Evolutionary conservation across 768 basidiomycete genomes (phyloP), one percentile per base, ranked within the genome.

Genomic region (Russula abietina): DNA sequence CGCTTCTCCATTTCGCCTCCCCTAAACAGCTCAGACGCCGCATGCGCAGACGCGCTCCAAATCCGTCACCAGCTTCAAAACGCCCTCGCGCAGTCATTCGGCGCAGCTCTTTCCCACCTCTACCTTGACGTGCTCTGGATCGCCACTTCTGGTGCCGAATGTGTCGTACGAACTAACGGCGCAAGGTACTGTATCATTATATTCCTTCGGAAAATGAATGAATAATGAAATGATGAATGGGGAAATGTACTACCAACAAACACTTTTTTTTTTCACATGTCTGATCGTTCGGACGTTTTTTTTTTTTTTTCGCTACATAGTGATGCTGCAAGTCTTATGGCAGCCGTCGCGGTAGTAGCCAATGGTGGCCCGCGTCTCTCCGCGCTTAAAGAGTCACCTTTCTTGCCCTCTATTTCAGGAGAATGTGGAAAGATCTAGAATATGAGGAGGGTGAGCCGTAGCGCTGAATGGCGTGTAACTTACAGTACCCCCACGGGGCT

Each of bases 111-210:
- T 10, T 78, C 85, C 1, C 75, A 77, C 52, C 77, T 76, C 2
- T 80, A 84, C 62, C 61, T 88, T 36, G 87, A 89, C 67, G 71
- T 89, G 11, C 72, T 89, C 19, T 84, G 81, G 78, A 67, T 85
- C 10, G 70, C 76, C 9, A 72, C 75, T 3, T 72, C 76, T 9
- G 80, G 80, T 1, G 65, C 65, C 3, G 74, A 77, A 55, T 74
- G 71, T 39, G 75, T 83, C 11, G 64, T 83, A 32, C 77, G 83
- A 45, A 67, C 77, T 10, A 69, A 9, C 30, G 26, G 73, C 4
- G 69, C 74, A 66, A 73, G 69, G 83, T 83, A n/a, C n/a, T n/a
- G n/a, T n/a, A n/a, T n/a, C n/a, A n/a, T n/a, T n/a, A n/a, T 5
- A 16, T 5, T 16, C 10, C 16, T 38, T 38, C 16, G 14, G 14